Evolutionary conservation across 1,284 basidiomycete species (phyloP).

Genomic region (Bjerkandera adusta): DNA sequence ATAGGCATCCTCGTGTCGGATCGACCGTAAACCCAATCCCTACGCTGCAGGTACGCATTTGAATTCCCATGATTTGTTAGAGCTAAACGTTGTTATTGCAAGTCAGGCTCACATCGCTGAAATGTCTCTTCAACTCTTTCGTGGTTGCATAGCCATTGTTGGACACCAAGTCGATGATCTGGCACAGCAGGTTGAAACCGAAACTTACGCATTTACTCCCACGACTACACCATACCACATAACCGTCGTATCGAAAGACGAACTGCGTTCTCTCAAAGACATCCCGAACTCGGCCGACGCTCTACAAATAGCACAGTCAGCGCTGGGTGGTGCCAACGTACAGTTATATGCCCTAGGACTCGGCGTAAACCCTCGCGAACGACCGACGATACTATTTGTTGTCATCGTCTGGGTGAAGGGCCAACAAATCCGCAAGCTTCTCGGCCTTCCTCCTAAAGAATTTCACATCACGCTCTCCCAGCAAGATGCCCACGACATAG

Average conservation of each 20-base stretch:
- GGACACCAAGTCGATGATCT: slow-evolving; percentile 33
- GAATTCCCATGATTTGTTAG: too few species aligned
- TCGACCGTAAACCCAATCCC: too few species aligned
- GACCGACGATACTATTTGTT: slow-evolving; percentile 40
- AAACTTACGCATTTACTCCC: slow-evolving; percentile 12
- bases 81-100: too few species aligned
- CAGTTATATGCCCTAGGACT: slow-evolving; percentile 33
- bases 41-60: too few species aligned
- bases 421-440: slow-evolving; percentile 44
- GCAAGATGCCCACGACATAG: slow-evolving; percentile 40
- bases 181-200: slow-evolving; percentile 22
- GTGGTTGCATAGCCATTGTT: slow-evolving; percentile 23
- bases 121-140: slow-evolving; percentile 10
- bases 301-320: slow-evolving; percentile 3
- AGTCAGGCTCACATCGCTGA: too few species aligned
- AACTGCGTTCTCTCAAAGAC: slow-evolving; percentile 21
- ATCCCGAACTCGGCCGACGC: slow-evolving; percentile 8
- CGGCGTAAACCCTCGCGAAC: slow-evolving; percentile 31
- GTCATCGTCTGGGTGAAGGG: slow-evolving; percentile 57
- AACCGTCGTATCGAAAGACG: slow-evolving; percentile 38
- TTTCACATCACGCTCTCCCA: slow-evolving; percentile 54
- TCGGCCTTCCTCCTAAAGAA: slow-evolving; percentile 47
- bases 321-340: slow-evolving; percentile 14
- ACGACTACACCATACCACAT: slow-evolving; percentile 36
- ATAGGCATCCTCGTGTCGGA: too few species aligned